Conservation (phyloP, 257 asterid genomes). For the Forsythia viridissima region DNA sequence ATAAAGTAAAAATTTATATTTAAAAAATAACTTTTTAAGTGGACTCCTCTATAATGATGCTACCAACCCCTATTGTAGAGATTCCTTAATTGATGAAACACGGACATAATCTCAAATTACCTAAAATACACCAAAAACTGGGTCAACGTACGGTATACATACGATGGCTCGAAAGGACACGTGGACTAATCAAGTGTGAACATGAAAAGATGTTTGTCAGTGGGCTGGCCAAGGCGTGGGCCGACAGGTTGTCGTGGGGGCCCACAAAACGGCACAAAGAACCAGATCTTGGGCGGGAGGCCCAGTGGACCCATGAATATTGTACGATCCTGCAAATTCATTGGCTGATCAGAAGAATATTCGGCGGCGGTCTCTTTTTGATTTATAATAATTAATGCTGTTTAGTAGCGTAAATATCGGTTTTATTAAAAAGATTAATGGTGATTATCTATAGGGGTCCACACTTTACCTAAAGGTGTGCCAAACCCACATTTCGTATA, state of each 20-base stretch:
- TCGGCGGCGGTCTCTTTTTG: conserved; percentile 30
- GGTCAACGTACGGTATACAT: not conserved
- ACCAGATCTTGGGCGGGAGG: conserved; percentile 13
- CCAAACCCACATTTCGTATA: not conserved
- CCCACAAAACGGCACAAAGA: conserved; percentile 40
- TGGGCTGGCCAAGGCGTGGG: conserved; percentile 46
- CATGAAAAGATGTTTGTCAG: conserved; percentile 39
- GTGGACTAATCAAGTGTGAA: conserved; percentile 29
- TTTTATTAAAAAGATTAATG: not conserved
- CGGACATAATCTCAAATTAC: not conserved
- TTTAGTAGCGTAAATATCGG: not conserved
- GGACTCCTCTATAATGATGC: not conserved
- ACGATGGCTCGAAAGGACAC: conserved; percentile 18
- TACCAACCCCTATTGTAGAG: not conserved
- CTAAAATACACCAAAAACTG: not conserved
- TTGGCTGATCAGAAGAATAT: conserved; percentile 34
- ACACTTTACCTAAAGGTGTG: not conserved
- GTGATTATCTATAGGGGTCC: not conserved
- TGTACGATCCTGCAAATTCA: conserved; percentile 12
- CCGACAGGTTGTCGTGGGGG: conserved; percentile 37
- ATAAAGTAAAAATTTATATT: too few species aligned
- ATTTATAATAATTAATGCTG: not conserved
- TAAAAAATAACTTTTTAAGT: not conserved
- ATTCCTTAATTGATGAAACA: conserved; percentile 14
- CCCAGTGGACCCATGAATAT: conserved; percentile 11